Evolutionary conservation across 371 early-diverging fungal species (phyloP).

Genomic region (Lichtheimia hyalospora): DNA sequence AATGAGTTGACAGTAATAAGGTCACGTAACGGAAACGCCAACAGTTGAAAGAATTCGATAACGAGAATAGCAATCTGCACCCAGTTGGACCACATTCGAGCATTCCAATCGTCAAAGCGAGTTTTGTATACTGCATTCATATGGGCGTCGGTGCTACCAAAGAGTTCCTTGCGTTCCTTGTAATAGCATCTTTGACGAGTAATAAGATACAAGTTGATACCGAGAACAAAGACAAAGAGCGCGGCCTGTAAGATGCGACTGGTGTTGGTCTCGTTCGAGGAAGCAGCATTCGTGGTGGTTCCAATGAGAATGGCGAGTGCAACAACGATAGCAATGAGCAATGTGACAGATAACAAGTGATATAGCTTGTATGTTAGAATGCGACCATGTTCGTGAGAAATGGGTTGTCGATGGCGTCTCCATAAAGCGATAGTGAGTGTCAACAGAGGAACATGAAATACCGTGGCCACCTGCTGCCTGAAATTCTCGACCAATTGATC

Average conservation of each 20-base stretch:
- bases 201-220: slow-evolving; percentile 53
- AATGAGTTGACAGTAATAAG: slow-evolving; percentile 43
- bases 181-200: slow-evolving; percentile 56
- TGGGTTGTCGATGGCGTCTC: slow-evolving; percentile 12
- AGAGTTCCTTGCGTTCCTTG: slow-evolving; percentile 38
- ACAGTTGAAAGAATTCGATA: slow-evolving; percentile 60
- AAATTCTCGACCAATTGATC: slow-evolving; percentile 48
- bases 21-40: slow-evolving; percentile 58
- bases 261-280: slow-evolving; percentile 13
- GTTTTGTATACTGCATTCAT: slow-evolving; percentile 45
- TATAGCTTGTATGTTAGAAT: slow-evolving; percentile 34
- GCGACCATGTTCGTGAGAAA: slow-evolving; percentile 41
- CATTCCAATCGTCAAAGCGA: slow-evolving; percentile 39
- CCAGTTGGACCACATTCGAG: slow-evolving; percentile 53
- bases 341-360: slow-evolving; percentile 37
- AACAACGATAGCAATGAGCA: slow-evolving; percentile 27
- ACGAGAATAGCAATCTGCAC: slow-evolving; percentile 56
- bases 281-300: slow-evolving; percentile 17
- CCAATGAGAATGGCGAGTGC: slow-evolving; percentile 36
- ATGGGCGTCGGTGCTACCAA: slow-evolving; percentile 42
- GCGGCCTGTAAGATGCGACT: slow-evolving; percentile 40
- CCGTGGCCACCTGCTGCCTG: slow-evolving; percentile 32
- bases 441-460: slow-evolving; percentile 39
- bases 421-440: slow-evolving; percentile 28
- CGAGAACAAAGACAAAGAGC: slow-evolving; percentile 52